These are phyloP conservation scores for Coemansia reversa DNA, from an alignment of 192 early-diverging fungal species.

Conservation along the genomic window DNA sequence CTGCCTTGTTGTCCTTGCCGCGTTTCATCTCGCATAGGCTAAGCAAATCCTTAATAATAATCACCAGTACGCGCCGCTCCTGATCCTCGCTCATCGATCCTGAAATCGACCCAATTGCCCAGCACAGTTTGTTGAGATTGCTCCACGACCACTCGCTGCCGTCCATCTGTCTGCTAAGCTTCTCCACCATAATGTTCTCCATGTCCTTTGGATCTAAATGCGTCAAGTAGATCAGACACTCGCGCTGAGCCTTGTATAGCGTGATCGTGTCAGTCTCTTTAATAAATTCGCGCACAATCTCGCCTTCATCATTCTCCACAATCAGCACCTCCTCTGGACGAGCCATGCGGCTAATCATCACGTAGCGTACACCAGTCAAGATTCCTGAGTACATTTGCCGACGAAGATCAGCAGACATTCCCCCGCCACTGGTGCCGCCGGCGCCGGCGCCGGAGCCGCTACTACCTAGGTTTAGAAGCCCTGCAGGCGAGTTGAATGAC, in stretches of 20 bases:
- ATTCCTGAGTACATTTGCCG: slow-evolving; percentile 84
- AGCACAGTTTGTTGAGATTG: slow-evolving; percentile 97
- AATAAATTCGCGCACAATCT: slow-evolving; percentile 95
- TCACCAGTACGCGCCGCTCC: slow-evolving; percentile 96
- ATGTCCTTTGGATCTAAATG: slow-evolving; percentile 94
- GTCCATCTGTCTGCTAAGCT: slow-evolving; percentile 92
- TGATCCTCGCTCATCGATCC: slow-evolving; percentile 96
- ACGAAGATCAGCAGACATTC: slow-evolving; percentile 53
- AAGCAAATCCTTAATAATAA: slow-evolving; percentile 97
- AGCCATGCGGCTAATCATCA: slow-evolving; percentile 99
- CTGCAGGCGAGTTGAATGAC: slow-evolving; percentile 34
- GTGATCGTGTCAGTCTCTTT: slow-evolving; percentile 98
- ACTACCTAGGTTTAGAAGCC: slow-evolving; percentile 42
- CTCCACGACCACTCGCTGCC: slow-evolving; percentile 97
- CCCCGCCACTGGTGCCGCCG: slow-evolving; percentile 14
- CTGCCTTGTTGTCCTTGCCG: slow-evolving; percentile 99
- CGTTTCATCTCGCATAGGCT: slow-evolving; percentile 94
- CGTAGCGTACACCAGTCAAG: slow-evolving; percentile 81
- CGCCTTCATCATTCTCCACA: slow-evolving; percentile 98
- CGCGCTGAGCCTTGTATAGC: slow-evolving; percentile 97
- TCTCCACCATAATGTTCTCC: slow-evolving; percentile 93
- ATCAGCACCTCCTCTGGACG: slow-evolving; percentile 98
- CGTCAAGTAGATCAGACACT: slow-evolving; percentile 95
- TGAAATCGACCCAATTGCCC: slow-evolving; percentile 98
- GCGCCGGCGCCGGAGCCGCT: slow-evolving; percentile 29